A percentile compares a stretch with the other conserved stretches of the same genome.
Evolutionary conservation across 176 grass and related monocot species (phyloP).

Genomic region (Dendrocalamus sinicus): DNA sequence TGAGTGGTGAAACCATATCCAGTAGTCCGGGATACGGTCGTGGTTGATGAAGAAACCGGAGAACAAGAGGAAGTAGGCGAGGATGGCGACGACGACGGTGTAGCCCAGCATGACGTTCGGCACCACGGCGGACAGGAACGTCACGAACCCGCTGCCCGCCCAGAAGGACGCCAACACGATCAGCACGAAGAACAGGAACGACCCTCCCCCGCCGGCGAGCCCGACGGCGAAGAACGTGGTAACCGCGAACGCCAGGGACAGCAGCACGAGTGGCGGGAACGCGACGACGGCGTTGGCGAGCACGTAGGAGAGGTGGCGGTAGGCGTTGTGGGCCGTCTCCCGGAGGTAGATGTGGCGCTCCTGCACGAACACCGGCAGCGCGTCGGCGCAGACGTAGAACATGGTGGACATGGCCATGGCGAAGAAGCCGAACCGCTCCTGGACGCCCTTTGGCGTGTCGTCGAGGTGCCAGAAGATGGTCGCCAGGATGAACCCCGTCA

Average conservation of each 20-base stretch:
- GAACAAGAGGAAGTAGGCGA: constrained; percentile 95
- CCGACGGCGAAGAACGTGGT: constrained; percentile 89
- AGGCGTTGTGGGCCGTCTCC: constrained; percentile 88
- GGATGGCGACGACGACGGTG: constrained; percentile 82
- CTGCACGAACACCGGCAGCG: constrained; percentile 85
- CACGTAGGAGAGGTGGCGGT: constrained; percentile 75
- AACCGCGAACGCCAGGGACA: constrained; percentile 63
- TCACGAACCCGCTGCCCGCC: constrained; percentile 82
- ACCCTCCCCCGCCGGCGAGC: constrained; percentile 57
- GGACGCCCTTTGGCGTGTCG: constrained; percentile 71
- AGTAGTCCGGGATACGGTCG: constrained; percentile 68
- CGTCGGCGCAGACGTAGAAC: constrained; percentile 95
- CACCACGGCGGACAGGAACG: constrained; percentile 83
- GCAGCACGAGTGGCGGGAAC: constrained; percentile 73
- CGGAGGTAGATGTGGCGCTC: constrained; percentile 90
- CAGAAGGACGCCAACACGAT: constrained; percentile 77
- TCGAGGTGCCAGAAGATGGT: constrained; percentile 91
- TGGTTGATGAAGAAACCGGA: constrained; percentile 89
- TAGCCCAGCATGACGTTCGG: constrained; percentile 86
- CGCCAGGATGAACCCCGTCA: constrained; percentile 78
- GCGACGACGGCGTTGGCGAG: constrained; percentile 65
- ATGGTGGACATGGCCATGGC: constrained; percentile 90
- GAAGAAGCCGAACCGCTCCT: constrained; percentile 85
- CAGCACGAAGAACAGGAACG: constrained; percentile 70
- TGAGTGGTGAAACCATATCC: constrained; percentile 96